phyloP scores from a whole-genome alignment of 1,284 basidiomycete genomes.

The Salmacisia buchloeana region DNA sequence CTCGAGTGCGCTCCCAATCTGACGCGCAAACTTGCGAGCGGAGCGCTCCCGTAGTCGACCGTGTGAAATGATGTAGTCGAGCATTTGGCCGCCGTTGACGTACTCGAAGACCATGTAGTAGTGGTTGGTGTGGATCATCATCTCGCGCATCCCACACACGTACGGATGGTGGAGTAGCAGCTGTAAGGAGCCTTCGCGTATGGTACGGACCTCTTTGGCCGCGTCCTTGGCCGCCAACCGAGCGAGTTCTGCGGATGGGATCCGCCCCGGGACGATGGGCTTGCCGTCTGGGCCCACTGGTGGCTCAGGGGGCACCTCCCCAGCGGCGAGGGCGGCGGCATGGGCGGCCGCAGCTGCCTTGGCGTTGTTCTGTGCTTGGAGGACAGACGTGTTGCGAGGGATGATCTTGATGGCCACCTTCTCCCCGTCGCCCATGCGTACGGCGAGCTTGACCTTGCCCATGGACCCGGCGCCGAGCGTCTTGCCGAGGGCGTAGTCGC shows the following conservation, averaged over 20 bases:
- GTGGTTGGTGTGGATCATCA: conserved; percentile 62
- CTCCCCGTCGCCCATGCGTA: conserved; percentile 80
- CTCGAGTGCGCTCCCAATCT: conserved; percentile 90
- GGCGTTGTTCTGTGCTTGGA: conserved; percentile 1
- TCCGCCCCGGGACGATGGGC: conserved; percentile 51
- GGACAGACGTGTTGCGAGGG: conserved; percentile 65
- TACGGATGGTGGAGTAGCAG: conserved; percentile 96
- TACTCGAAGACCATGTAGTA: conserved; percentile 99
- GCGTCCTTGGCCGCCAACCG: conserved; percentile 64
- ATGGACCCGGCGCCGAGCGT: conserved; percentile 96
- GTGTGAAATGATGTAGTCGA: conserved; percentile 98
- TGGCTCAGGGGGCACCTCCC: conserved; percentile 34
- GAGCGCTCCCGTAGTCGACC: conserved; percentile 90
- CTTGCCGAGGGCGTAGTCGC: conserved; percentile 93
- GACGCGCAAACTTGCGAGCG: conserved; percentile 90
- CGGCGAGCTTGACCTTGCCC: conserved; percentile 97
- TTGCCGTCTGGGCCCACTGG: conserved; percentile 41
- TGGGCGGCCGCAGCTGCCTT: conserved; percentile 51
- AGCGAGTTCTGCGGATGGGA: not conserved
- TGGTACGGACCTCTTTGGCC: conserved; percentile 89
- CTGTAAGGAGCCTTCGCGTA: conserved; percentile 86
- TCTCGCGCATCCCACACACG: conserved; percentile 98
- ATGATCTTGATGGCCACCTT: conserved; percentile 99
- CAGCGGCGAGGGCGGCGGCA: conserved; percentile 43
- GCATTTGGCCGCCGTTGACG: conserved; percentile 97